Evolutionary conservation across 2,329 filamentous ascomycete species (phyloP).

Genomic region (Fusarium irregulare): DNA sequence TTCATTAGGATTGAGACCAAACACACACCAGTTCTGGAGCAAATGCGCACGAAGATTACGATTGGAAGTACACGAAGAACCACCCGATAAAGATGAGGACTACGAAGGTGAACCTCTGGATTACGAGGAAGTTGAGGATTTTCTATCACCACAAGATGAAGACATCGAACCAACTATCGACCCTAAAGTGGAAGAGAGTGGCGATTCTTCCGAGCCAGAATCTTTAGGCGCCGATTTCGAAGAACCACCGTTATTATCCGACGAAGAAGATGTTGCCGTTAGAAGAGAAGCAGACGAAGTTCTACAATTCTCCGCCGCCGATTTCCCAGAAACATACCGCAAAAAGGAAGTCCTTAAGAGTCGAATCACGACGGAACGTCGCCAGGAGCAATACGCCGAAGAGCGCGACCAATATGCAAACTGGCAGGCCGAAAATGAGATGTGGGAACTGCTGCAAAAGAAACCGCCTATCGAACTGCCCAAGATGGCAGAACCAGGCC

Average conservation of each 20-base stretch:
- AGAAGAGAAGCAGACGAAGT: conserved; percentile 57
- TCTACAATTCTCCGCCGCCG: conserved; percentile 55
- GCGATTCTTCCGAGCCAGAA: conserved; percentile 17
- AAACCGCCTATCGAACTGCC: conserved; percentile 51
- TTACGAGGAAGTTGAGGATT: conserved; percentile 35
- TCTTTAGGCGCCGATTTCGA: conserved; percentile 34
- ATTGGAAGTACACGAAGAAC: conserved; percentile 59
- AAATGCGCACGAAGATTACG: conserved; percentile 61
- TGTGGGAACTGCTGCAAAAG: conserved; percentile 60
- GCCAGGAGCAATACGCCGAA: conserved; percentile 59
- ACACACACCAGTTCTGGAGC: conserved; percentile 59
- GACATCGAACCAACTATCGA: conserved; percentile 7
- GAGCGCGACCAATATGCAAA: conserved; percentile 55
- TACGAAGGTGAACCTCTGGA: conserved; percentile 33
- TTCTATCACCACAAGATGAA: conserved; percentile 22
- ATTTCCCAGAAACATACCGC: conserved; percentile 53
- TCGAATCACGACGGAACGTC: conserved; percentile 56
- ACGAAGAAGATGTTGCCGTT: conserved; percentile 49
- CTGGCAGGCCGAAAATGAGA: conserved; percentile 55
- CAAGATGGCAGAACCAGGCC: conserved; percentile 48
- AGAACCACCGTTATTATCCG: conserved; percentile 4
- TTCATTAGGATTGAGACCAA: conserved; percentile 57
- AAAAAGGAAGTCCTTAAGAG: conserved; percentile 52
- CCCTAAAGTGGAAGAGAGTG: background rate
- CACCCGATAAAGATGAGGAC: conserved; percentile 37